phyloP scores from a whole-genome alignment of 1,139 yeast species.

The Saccharomyces hybrid region DNA sequence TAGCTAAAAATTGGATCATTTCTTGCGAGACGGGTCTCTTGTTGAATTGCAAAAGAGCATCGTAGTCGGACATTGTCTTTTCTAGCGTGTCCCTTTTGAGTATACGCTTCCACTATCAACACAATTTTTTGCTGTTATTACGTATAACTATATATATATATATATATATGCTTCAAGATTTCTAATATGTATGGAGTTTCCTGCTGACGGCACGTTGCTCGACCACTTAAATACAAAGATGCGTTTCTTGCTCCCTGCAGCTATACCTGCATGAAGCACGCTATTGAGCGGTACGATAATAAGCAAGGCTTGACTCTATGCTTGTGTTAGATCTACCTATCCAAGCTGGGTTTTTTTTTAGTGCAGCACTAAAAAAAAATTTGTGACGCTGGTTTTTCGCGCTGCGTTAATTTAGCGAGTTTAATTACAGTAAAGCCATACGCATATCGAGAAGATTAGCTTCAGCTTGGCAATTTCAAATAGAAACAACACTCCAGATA shows the following conservation, averaged over 20 bases:
- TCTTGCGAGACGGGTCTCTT: slow-evolving; percentile 69
- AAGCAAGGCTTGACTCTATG: not conserved
- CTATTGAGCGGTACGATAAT: not conserved
- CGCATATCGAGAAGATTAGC: not conserved
- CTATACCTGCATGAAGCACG: not conserved
- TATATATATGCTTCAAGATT: not conserved
- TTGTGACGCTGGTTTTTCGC: slow-evolving; percentile 95
- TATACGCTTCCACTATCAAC: not conserved
- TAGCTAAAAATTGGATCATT: slow-evolving; percentile 75
- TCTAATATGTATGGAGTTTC: not conserved
- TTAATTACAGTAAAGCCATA: not conserved
- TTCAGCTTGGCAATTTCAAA: not conserved
- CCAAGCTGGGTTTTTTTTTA: not conserved
- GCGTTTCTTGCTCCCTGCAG: not conserved
- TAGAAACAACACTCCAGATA: not conserved
- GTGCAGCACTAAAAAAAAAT: slow-evolving; percentile 50
- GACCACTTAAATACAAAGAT: not conserved
- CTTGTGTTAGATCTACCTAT: not conserved
- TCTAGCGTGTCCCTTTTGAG: not conserved
- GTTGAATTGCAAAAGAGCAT: slow-evolving; percentile 67
- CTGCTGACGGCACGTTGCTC: not conserved
- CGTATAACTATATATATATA: not conserved
- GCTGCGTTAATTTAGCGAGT: slow-evolving; percentile 39
- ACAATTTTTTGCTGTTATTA: not conserved
- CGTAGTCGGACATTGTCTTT: slow-evolving; percentile 41